Evolutionary conservation across 768 basidiomycete genomes (phyloP), one percentile per base, ranked within the genome.

Genomic region (Phanerodontia chrysosporium): DNA sequence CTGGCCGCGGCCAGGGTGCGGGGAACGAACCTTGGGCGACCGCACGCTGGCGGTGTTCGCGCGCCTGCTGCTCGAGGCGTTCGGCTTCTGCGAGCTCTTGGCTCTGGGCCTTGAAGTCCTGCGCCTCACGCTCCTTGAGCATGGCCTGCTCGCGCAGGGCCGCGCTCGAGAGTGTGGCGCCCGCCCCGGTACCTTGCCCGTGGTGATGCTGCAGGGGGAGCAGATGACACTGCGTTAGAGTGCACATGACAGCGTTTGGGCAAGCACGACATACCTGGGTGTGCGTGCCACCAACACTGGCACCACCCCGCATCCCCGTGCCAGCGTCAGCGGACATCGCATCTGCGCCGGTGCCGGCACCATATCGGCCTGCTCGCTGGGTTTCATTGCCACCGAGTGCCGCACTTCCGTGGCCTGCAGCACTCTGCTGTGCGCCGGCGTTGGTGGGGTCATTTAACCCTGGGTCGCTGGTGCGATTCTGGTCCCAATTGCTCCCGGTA

Each of bases 61-160:
- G 58, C 28, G 62, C 62, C 55, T 63, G 21, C 54, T 56, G 39
- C 45, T 63, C 62, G 35, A 63, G 58, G 35, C 58, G 58, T 32
- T 63, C 62, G 4, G 62, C 62, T 29, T 59, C 58, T 24, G 62
- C 62, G 27, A 63, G 58, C 36, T 63, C 62, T 30, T 55, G 21
- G 49, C 62, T 63, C 45, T 63, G 61, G 5, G 44, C 52, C 2
- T 56, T 35, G 27, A 57, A 55, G 42, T 51, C 49, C 55, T 63
- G 53, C 25, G 62, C 62, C 45, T 59, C 51, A 2, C 62, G 35
- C 13, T 63, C 58, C 14, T 25, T 36, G n/a, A 55, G 22, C 49
- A 63, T 51, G 1, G 44, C 58, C 35, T 63, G 62, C 44, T 63
- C 62, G n/a, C 62, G 51, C 49, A 63, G 32, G 22, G 58, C 58